These are phyloP conservation scores for Nigrospora oryzae DNA, from an alignment of 2,329 filamentous ascomycete genomes.

Conservation along the genomic window DNA sequence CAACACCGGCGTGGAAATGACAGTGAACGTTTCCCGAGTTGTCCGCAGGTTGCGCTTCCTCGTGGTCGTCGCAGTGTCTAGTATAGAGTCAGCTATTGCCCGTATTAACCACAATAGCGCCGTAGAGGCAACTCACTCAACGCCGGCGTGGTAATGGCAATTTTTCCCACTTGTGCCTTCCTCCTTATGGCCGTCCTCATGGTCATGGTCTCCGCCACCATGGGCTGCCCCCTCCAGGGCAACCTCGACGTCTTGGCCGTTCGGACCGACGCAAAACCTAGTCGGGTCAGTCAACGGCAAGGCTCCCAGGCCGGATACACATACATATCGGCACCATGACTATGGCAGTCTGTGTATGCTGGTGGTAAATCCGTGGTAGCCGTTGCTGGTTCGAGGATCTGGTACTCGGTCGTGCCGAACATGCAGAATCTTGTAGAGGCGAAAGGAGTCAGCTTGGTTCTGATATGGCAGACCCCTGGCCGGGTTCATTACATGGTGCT, in stretches of 20 bases:
- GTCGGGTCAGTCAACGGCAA: neutral
- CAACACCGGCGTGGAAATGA: constrained; percentile 68
- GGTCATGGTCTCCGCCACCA: constrained; percentile 7
- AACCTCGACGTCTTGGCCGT: constrained; percentile 54
- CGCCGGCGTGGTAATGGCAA: no score
- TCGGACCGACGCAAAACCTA: constrained; percentile 54
- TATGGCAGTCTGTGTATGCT: constrained; percentile 36
- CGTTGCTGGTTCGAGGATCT: constrained; percentile 19
- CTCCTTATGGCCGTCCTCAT: constrained; percentile 12
- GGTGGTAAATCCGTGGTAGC: constrained; percentile 17
- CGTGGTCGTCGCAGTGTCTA: neutral
- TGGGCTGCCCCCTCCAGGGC: constrained; percentile 17
- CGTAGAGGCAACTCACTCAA: no score
- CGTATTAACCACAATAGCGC: no score
- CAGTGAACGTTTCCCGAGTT: constrained; percentile 38
- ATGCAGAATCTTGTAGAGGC: constrained; percentile 19
- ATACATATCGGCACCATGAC: constrained; percentile 40
- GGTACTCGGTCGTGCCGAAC: constrained; percentile 17
- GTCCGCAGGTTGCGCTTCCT: constrained; percentile 2
- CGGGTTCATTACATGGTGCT: constrained; percentile 26
- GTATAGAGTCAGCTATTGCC: no score
- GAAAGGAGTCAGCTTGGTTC: neutral
- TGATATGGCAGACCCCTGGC: neutral
- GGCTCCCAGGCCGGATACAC: constrained; percentile 6
- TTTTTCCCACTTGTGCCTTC: constrained; percentile 6